Evolutionary conservation across 2,329 filamentous ascomycete genomes (phyloP).

Genomic region (Aaosphaeria arxii): DNA sequence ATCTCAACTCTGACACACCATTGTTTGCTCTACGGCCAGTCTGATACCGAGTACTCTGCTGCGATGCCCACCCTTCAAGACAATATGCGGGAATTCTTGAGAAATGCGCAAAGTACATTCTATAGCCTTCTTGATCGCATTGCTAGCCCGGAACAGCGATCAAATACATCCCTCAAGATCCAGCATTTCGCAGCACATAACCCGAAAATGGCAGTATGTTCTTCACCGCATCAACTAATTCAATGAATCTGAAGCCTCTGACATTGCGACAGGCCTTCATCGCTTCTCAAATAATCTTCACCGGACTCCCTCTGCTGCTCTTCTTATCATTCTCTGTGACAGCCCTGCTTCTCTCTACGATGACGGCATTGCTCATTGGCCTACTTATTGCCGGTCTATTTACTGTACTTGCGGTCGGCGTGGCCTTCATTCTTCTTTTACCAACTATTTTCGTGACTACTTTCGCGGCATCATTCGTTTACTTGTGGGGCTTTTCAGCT

Average conservation of each 20-base stretch:
- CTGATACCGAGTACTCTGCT: too few species aligned
- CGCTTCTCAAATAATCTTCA: slow-evolving; percentile 61
- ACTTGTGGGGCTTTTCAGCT: slow-evolving; percentile 56
- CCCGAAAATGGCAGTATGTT: slow-evolving; percentile 66
- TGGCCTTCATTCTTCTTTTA: slow-evolving; percentile 65
- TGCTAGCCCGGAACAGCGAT: slow-evolving; percentile 60
- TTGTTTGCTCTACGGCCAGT: too few species aligned
- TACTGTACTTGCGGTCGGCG: slow-evolving; percentile 64
- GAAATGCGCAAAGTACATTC: slow-evolving; percentile 16
- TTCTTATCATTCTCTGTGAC: slow-evolving; percentile 66
- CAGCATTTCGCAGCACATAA: slow-evolving; percentile 59
- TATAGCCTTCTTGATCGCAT: slow-evolving; percentile 47
- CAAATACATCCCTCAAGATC: slow-evolving; percentile 53
- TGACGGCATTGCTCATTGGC: slow-evolving; percentile 56
- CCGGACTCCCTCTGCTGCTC: slow-evolving; percentile 64
- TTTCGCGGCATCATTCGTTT: slow-evolving; percentile 61
- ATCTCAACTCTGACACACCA: too few species aligned
- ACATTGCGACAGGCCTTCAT: slow-evolving; percentile 59
- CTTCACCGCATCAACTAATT: not conserved
- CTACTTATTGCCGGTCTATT: slow-evolving; percentile 56
- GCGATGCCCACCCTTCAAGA: too few species aligned
- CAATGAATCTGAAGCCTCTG: not conserved
- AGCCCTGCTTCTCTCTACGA: slow-evolving; percentile 60
- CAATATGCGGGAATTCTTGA: slow-evolving; percentile 7
- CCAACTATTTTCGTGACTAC: slow-evolving; percentile 67